A percentile compares a stretch with the other conserved stretches of the same genome.
Conservation (phyloP, 75 land plant species). For the Pinus albicaulis region DNA sequence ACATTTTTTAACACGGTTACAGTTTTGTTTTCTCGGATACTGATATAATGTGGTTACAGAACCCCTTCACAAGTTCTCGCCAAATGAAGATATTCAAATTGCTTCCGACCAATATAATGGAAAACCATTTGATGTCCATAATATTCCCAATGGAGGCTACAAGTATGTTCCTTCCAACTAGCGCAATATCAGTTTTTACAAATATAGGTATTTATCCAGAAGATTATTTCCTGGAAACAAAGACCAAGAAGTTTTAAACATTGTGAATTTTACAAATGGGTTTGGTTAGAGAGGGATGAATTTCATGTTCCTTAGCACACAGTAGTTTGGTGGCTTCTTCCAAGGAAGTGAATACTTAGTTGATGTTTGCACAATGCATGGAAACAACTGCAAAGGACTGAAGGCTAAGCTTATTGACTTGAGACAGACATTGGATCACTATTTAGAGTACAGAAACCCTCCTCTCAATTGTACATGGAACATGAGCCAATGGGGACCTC, state of each 20-base stretch:
- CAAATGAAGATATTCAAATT: slow-evolving; percentile 40
- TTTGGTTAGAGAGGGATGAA: slow-evolving; percentile 20
- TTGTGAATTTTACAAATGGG: slow-evolving; percentile 18
- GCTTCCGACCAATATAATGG: slow-evolving; percentile 50
- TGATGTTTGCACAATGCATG: slow-evolving; percentile 43
- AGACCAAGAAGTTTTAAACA: slow-evolving; percentile 49
- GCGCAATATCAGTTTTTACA: slow-evolving; percentile 34
- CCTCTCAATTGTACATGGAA: neutral
- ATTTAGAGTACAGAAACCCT: slow-evolving; percentile 20
- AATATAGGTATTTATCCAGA: slow-evolving; percentile 38
- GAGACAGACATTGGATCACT: slow-evolving; percentile 28
- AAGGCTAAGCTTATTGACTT: slow-evolving; percentile 34
- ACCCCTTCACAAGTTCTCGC: slow-evolving; percentile 32
- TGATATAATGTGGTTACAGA: slow-evolving; percentile 48
- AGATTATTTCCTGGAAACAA: slow-evolving; percentile 25
- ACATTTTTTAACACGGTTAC: no score
- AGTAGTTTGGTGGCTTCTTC: slow-evolving; percentile 42
- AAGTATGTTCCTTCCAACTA: slow-evolving; percentile 30
- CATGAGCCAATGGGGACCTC: neutral
- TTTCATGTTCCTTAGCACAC: slow-evolving; percentile 29
- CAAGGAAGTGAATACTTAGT: slow-evolving; percentile 18
- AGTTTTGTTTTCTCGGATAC: no score
- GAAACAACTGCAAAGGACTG: slow-evolving; percentile 45
- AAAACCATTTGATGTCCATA: slow-evolving; percentile 25
- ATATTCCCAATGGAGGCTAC: slow-evolving; percentile 47